Conservation (phyloP, 2,329 filamentous ascomycete genomes). For the Fusarium palustre region DNA sequence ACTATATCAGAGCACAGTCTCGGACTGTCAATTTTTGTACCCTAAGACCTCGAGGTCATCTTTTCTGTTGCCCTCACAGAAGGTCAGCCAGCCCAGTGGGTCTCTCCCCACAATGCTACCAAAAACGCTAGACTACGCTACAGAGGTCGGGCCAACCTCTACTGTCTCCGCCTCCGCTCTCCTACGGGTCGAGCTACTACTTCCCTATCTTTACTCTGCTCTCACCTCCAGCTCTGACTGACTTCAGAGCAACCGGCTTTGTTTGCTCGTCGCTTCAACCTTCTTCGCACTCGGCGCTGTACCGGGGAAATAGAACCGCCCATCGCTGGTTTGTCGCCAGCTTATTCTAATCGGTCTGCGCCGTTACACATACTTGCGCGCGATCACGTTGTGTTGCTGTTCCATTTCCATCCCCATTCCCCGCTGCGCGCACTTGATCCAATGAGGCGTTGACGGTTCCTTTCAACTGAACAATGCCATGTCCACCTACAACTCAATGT, state of each 20-base stretch:
- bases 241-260: constrained; percentile 9
- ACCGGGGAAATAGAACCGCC: constrained; percentile 3
- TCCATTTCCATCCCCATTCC: constrained; percentile 17
- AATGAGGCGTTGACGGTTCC: constrained; percentile 49
- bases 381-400: constrained; percentile 36
- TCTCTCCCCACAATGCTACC: constrained; percentile 32
- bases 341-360: constrained; percentile 6
- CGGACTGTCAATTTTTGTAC: not conserved
- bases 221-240: not conserved
- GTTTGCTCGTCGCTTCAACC: constrained; percentile 29
- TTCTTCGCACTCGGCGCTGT: constrained; percentile 19
- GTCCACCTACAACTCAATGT: constrained; percentile 69
- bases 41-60: not conserved
- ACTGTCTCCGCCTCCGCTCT: constrained; percentile 37
- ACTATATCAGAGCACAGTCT: not conserved
- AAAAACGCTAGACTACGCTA: constrained; percentile 12
- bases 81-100: constrained; percentile 30
- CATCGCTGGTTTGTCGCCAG: constrained; percentile 16
- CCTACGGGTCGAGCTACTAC: constrained; percentile 21
- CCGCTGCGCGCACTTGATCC: constrained; percentile 35
- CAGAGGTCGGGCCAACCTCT: constrained; percentile 26
- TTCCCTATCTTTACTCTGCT: constrained; percentile 21
- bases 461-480: constrained; percentile 61
- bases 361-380: constrained; percentile 34
- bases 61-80: not conserved